Base-by-base conservation (phyloP, 345 rosid species). In the Populus nigra region DNA sequence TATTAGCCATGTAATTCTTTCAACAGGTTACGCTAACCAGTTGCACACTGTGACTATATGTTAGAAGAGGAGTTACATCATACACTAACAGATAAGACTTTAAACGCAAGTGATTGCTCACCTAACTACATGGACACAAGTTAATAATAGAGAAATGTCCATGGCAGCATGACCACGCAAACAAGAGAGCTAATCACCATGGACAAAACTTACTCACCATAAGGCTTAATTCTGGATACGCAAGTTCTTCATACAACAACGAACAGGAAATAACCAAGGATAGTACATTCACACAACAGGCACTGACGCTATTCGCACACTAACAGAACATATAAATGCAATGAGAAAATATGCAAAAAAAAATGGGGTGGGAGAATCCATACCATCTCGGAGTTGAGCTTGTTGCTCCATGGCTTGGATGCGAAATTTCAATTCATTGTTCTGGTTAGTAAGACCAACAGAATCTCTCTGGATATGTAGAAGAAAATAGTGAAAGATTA, bases 401-500 rank as follows among this genome's bases (percentile, higher is more conserved):
- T 94, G 98, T 81, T 94, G 98, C 73, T 94, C 98, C 98, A 93
- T 91, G 81, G 98, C 96, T 89, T 93, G 96, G 75, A 94, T 97
- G 72, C 98, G 94, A 77, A 91, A 95, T 83, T 95, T 95, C 73
- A 95, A 81, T 82, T 95, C 99, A 57, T 91, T 95, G 84, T 95
- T 95, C 85, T 91, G 98, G 80, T 88, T 93, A 63, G 98, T 89
- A 65, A 93, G 94, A 77, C 97, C 98, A 66, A 88, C 89, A 75
- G 94, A 93, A 84, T 94, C 98, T 86, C 99, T 88, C 98, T 95
- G 89, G 27, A 72, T 38, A 53, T 41, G 61, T 22, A 57, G 41
- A 78, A 68, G 39, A 31, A 55, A 68, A 73, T 73, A 25, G 63
- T 41, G 1, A 80, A 50, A 73, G 68, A 39, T 2, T 10, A 35